These are phyloP conservation scores for Cucumis cinereus DNA, from an alignment of 306 rosid genomes.

Conservation along the genomic window DNA sequence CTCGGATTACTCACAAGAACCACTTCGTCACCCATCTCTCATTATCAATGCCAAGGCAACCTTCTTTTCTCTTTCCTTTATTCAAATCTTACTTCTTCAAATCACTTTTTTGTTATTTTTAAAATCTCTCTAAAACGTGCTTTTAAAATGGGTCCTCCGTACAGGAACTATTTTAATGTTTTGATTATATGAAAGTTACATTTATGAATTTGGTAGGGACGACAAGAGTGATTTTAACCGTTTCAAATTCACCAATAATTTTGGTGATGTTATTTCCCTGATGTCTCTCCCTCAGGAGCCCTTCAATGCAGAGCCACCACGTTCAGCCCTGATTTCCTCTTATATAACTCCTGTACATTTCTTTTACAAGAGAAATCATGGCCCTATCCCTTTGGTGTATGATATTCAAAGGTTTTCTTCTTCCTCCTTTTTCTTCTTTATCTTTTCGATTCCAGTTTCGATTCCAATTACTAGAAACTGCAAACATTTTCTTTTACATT, in stretches of 20 bases:
- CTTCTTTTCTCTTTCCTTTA: neutral
- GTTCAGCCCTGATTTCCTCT: conserved; percentile 41
- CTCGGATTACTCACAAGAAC: conserved; percentile 61
- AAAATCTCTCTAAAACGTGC: too few relatives aligned
- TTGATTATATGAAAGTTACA: too few relatives aligned
- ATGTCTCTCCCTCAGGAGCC: conserved; percentile 40
- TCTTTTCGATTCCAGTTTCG: neutral
- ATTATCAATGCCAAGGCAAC: conserved; percentile 53
- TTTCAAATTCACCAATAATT: too few relatives aligned
- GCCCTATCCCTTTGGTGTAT: conserved; percentile 64
- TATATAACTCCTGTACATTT: conserved; percentile 71
- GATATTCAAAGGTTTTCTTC: conserved; percentile 48
- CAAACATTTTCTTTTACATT: conserved; percentile 7
- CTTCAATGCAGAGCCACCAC: conserved; percentile 83
- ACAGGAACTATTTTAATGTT: too few relatives aligned
- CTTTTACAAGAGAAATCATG: conserved; percentile 90
- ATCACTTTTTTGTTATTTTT: too few relatives aligned
- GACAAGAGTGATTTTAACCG: too few relatives aligned
- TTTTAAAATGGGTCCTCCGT: too few relatives aligned
- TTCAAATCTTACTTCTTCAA: too few relatives aligned
- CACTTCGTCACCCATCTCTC: conserved; percentile 53
- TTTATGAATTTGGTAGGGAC: too few relatives aligned
- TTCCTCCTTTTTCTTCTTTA: neutral
- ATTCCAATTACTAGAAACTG: neutral
- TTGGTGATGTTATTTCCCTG: neutral